Evolutionary conservation across 257 asterid genomes (phyloP), one percentile per base, ranked within the genome.

Genomic region (Lantana camara): DNA sequence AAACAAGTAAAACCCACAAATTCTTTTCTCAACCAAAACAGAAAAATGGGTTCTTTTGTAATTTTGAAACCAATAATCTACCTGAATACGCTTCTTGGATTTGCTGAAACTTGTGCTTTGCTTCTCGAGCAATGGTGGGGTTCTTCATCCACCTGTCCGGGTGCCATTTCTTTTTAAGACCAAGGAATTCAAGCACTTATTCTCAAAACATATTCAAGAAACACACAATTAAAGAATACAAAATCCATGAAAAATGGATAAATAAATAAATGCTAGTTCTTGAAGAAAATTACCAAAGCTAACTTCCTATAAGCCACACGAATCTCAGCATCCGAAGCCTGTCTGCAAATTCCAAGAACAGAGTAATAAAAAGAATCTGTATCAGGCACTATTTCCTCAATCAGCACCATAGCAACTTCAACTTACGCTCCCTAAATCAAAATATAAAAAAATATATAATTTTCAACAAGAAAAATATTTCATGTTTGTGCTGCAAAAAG

Each of bases 41-140:
- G 4, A 2, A 27, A 27, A 2, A 2, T 27, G 5, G 4, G 32
- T 2, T 27, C 2, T 27, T 27, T 27, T 27, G 4, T 27, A 2
- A n/a, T n/a, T n/a, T n/a, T n/a, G n/a, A n/a, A n/a, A n/a, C n/a
- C n/a, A n/a, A n/a, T n/a, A n/a, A n/a, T n/a, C n/a, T 21, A 73
- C 84, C 74, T 44, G 85, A 82, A 82, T 79, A 79, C 2, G 88
- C 88, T 54, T 82, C 80, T 52, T 82, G 85, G 53, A 79, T 66
- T 49, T 73, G 71, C 55, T 76, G 82, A 65, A 79, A 82, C 40
- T 63, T 73, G n/a, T 11, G 61, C 9, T 76, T 79, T 9, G 83
- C 81, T 45, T 79, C 79, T 24, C 72, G 76, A 4, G 64, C 65
- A 15, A 60, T 41, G 29, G 41, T 5, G 30, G 76, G 62, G 38